Evolutionary conservation across 2,329 filamentous ascomycete genomes (phyloP), one percentile per base, ranked within the genome.

Genomic region (Aureobasidium sp.): DNA sequence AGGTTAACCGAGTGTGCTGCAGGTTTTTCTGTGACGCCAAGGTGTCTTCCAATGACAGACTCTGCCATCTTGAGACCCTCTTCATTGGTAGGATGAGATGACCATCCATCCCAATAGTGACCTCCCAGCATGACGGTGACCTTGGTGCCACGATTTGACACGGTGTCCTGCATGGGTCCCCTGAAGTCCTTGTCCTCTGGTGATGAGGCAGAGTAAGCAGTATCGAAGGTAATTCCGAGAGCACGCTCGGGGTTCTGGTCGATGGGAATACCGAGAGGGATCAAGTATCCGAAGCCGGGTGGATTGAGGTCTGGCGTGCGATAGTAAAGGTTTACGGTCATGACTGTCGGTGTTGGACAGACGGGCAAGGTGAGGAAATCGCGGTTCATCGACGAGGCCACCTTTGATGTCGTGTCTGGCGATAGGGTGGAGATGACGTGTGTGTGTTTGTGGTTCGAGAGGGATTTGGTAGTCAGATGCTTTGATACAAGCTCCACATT

Each of bases 61-160:
- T 83, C 83, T 37, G 92, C 91, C 82, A 93, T 88, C 6, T 75
- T 71, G 30, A 89, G 76, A 16, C 85, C 91, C 66, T 89, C 81
- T 15, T 86, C 78, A 64, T 86, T 80, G 55, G 82, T 77, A 0
- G 91, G 91, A 62, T 83, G 84, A 42, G 78, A 76, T 2, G 74
- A 69, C 77, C 81, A 85, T 62, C 78, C 82, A 71, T 91, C 81
- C 90, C 90, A 97, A 82, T 90, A 91, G 75, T 97, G 91, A 1
- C 94, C 94, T 63, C 94, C 94, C 62, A 99, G 79, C 86, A 99
- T 96, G 67, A 97, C 89, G 15, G 93, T 96, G 59, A 97, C 75
- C 73, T 96, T 96, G 15, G 91, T 96, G 27, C 81, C 82, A 53
- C 74, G 69, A n/a, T 79, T 76, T 21, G 83, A 82, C 65, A 73